Conservation (phyloP, 2,329 filamentous ascomycete genomes). For the Endoconidiophora polonica region DNA sequence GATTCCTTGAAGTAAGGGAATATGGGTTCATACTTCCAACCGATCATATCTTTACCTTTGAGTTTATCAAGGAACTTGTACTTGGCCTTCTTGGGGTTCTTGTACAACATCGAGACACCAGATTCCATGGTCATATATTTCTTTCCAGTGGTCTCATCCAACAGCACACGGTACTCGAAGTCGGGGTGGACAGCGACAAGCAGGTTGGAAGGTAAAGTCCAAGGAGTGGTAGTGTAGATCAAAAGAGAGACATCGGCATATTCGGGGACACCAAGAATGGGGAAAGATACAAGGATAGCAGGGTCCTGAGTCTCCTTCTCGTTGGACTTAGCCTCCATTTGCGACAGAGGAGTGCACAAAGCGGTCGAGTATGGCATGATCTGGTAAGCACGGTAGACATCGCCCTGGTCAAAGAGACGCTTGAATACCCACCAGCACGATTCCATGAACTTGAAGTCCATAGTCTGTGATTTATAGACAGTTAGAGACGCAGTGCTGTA, state of each 20-base stretch:
- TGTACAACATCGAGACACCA: constrained; percentile 52
- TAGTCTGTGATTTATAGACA: constrained; percentile 31
- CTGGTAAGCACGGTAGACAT: constrained; percentile 55
- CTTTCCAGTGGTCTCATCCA: constrained; percentile 47
- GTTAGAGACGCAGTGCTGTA: not conserved
- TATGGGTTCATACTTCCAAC: constrained; percentile 55
- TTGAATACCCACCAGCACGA: constrained; percentile 68
- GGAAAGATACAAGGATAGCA: constrained; percentile 55
- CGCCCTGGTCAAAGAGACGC: constrained; percentile 52
- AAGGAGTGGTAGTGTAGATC: constrained; percentile 51
- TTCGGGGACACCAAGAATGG: constrained; percentile 45
- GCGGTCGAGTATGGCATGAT: constrained; percentile 66
- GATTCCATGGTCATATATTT: constrained; percentile 54
- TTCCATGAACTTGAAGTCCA: constrained; percentile 63
- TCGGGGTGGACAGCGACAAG: constrained; percentile 57
- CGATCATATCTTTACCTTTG: constrained; percentile 51
- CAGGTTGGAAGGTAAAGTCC: constrained; percentile 66
- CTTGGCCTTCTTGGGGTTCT: constrained; percentile 61
- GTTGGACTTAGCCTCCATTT: constrained; percentile 61
- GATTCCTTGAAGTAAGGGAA: constrained; percentile 57
- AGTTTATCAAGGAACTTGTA: constrained; percentile 51
- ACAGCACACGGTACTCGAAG: constrained; percentile 63
- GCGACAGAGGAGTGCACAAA: constrained; percentile 55
- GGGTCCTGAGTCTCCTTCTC: constrained; percentile 63
- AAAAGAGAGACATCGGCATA: constrained; percentile 41